Percentiles rank a stretch among this genome's conserved stretches.
Evolutionary conservation across 2,329 filamentous ascomycete genomes (phyloP).

Genomic region (Pseudocercospora musae): DNA sequence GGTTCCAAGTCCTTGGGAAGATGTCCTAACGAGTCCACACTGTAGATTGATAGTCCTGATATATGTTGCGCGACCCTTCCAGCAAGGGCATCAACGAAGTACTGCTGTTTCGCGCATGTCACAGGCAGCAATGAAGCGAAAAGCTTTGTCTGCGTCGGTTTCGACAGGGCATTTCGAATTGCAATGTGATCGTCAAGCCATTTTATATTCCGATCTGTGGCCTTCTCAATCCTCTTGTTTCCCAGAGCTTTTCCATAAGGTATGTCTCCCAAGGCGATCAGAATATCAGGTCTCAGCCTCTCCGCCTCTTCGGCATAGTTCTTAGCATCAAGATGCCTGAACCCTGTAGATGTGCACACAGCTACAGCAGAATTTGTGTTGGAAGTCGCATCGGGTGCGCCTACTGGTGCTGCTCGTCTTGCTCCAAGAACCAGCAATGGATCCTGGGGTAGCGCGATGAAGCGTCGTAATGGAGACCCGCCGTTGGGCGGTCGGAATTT

Average conservation of each 20-base stretch:
- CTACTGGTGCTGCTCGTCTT: conserved; percentile 72
- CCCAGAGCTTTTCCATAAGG: conserved; percentile 52
- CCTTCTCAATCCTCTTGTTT: conserved; percentile 71
- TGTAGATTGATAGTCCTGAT: conserved; percentile 74
- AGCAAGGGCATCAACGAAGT: conserved; percentile 73
- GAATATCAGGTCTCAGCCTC: conserved; percentile 73
- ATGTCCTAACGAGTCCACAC: conserved; percentile 64
- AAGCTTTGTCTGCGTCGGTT: conserved; percentile 46
- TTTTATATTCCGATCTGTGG: conserved; percentile 78
- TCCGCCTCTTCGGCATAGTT: conserved; percentile 66
- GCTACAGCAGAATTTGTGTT: conserved; percentile 63
- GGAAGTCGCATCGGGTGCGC: conserved; percentile 57
- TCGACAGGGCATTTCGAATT: conserved; percentile 2
- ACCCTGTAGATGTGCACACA: conserved; percentile 83
- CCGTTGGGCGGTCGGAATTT: conserved; percentile 43
- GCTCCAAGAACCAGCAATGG: conserved; percentile 70
- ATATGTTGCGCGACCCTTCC: conserved; percentile 59
- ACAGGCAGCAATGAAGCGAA: conserved; percentile 71
- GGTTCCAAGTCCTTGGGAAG: conserved; percentile 59
- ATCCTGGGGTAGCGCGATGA: conserved; percentile 67
- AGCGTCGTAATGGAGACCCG: conserved; percentile 65
- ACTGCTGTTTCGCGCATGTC: conserved; percentile 68
- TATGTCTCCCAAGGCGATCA: conserved; percentile 72
- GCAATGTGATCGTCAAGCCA: conserved; percentile 71
- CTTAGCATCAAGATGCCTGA: conserved; percentile 64